phyloP scores from a whole-genome alignment of 306 rosid genomes.

The Sesbania bispinosa region DNA sequence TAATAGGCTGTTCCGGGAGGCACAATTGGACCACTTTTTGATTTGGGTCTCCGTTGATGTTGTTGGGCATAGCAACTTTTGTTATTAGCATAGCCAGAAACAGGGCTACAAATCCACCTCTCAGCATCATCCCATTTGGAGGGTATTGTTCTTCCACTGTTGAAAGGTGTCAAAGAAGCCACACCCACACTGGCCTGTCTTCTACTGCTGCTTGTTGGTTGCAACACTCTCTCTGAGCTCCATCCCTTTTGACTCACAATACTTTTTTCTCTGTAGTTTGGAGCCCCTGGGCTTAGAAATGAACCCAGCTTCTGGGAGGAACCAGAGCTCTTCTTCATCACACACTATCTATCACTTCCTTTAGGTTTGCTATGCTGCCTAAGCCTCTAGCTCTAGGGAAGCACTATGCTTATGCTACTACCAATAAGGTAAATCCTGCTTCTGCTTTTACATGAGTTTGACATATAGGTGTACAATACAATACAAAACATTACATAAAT shows the following conservation, averaged over 20 bases:
- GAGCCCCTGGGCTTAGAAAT: constrained; percentile 51
- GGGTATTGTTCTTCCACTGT: constrained; percentile 74
- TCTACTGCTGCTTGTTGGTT: constrained; percentile 28
- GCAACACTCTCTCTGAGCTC: constrained; percentile 67
- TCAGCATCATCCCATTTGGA: constrained; percentile 99
- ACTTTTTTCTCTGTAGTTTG: constrained; percentile 39
- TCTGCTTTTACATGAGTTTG: constrained; percentile 1
- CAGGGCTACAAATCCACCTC: constrained; percentile 94
- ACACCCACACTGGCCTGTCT: constrained; percentile 36
- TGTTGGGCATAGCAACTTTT: too few species aligned
- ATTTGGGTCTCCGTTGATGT: constrained; percentile 57
- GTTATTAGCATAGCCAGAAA: constrained; percentile 34
- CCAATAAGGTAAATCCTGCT: neutral
- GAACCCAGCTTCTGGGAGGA: constrained; percentile 52
- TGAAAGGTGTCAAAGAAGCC: constrained; percentile 48
- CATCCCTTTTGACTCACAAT: constrained; percentile 64
- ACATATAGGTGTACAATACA: neutral
- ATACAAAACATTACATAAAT: too few species aligned
- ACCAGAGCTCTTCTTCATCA: constrained; percentile 61
- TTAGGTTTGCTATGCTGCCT: neutral
- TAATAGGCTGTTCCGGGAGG: constrained; percentile 46
- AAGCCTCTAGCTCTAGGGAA: neutral
- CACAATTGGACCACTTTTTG: constrained; percentile 87
- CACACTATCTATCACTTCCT: neutral
- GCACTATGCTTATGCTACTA: neutral